A percentile compares a stretch with the other conserved stretches of the same genome.
Conservation (phyloP, 305 asterid species). For the Nicotiana rustica region DNA sequence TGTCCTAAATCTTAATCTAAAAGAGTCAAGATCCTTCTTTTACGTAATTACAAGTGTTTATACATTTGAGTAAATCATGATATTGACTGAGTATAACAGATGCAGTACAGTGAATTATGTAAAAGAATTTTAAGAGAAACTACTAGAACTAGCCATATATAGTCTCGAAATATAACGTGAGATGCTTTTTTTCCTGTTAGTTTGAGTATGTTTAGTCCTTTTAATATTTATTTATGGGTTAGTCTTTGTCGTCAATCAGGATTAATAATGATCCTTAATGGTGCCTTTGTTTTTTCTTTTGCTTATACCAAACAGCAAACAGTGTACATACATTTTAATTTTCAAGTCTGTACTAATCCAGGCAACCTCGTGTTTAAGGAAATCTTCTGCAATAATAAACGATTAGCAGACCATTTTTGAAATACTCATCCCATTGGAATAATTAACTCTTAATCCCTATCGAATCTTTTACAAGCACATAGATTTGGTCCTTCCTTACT, state of each 20-base stretch:
- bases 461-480: not conserved
- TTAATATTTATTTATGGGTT: not conserved
- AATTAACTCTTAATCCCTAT: not conserved
- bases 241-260: not conserved
- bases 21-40: slow-evolving; percentile 6
- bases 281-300: not conserved
- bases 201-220: not conserved
- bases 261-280: not conserved
- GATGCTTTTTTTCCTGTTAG: not conserved
- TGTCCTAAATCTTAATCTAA: not conserved
- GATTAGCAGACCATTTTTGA: not conserved
- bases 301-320: not conserved
- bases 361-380: not conserved
- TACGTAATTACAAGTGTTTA: not conserved
- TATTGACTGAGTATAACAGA: slow-evolving; percentile 8
- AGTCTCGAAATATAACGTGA: not conserved
- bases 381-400: not conserved
- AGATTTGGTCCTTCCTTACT: not conserved
- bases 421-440: not conserved
- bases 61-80: not conserved
- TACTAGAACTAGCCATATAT: not conserved
- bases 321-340: not conserved
- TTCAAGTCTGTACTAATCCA: not conserved
- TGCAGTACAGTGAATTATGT: not conserved
- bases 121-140: not conserved